Conservation (phyloP, 495 filamentous ascomycete genomes). For the Neurospora sp. region DNA sequence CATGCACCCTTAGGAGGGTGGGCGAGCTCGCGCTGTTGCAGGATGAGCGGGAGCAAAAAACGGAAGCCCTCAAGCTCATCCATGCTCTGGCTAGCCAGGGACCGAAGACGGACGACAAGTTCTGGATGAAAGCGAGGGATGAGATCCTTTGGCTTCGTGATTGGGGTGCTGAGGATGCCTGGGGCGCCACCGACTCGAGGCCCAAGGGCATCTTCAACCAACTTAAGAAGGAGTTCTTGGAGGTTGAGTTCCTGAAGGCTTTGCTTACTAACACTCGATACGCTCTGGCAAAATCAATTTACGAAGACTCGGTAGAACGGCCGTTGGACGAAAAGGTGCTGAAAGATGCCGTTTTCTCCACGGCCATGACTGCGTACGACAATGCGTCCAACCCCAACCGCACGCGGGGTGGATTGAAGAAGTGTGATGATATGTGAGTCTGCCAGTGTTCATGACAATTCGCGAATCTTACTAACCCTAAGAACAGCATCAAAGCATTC, state of each 20-base stretch:
- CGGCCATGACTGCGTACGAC: constrained; percentile 68
- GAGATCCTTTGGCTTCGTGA: constrained; percentile 72
- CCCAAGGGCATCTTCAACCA: constrained; percentile 60
- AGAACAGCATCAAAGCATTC: constrained; percentile 56
- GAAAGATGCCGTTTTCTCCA: constrained; percentile 54
- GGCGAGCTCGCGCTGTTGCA: constrained; percentile 48
- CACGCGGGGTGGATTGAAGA: constrained; percentile 72
- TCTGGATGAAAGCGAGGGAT: constrained; percentile 56
- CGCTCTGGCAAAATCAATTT: constrained; percentile 56
- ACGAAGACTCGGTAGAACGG: constrained; percentile 43
- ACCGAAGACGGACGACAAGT: constrained; percentile 48
- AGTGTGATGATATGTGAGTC: constrained; percentile 70
- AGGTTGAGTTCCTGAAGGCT: constrained; percentile 64
- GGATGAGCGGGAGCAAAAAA: constrained; percentile 54
- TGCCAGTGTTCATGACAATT: neutral
- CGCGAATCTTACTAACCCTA: constrained; percentile 2
- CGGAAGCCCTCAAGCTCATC: constrained; percentile 53
- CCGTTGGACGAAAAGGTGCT: constrained; percentile 44
- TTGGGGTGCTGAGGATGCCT: constrained; percentile 51
- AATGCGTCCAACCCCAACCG: constrained; percentile 85
- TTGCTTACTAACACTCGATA: constrained; percentile 61
- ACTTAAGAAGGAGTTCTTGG: constrained; percentile 52
- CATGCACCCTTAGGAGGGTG: constrained; percentile 47
- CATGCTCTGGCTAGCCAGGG: constrained; percentile 39
- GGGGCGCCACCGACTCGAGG: constrained; percentile 11